phyloP scores from a whole-genome alignment of 345 rosid species.

The Eucalyptus sp. region DNA sequence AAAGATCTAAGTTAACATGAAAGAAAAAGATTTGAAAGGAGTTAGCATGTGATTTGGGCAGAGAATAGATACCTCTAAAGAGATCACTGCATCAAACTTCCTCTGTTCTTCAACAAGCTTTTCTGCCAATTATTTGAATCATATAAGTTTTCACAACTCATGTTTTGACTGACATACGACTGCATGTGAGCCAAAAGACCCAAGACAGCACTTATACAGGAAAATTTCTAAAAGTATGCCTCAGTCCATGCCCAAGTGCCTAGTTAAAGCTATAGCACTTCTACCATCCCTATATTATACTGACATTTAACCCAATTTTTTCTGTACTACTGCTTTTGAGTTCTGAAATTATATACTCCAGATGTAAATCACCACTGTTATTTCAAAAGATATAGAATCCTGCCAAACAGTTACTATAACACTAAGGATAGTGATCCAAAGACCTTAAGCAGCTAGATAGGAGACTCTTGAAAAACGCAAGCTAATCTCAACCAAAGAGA shows the following conservation, averaged over 20 bases:
- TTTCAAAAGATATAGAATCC: background rate
- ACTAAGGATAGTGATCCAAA: background rate
- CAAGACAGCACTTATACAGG: background rate
- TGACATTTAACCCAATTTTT: background rate
- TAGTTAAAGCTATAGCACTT: background rate
- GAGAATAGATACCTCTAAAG: slow-evolving; percentile 52
- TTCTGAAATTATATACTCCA: background rate
- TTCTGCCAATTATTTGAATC: slow-evolving; percentile 28
- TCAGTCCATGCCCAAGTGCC: background rate
- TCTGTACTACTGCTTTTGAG: background rate
- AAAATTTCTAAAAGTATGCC: background rate
- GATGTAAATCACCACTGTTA: background rate
- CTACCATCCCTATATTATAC: background rate
- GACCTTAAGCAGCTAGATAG: background rate
- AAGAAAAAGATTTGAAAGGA: background rate
- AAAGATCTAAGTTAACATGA: background rate
- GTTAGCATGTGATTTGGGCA: background rate
- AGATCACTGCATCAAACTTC: slow-evolving; percentile 76
- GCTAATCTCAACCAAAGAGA: background rate
- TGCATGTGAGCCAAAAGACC: background rate
- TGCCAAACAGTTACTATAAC: background rate
- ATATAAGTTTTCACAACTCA: background rate
- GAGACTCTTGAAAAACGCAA: background rate
- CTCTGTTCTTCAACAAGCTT: slow-evolving; percentile 71
- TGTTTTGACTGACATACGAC: background rate